Evolutionary conservation across 2,329 filamentous ascomycete species (phyloP).

Genomic region (Alternaria infectoria): DNA sequence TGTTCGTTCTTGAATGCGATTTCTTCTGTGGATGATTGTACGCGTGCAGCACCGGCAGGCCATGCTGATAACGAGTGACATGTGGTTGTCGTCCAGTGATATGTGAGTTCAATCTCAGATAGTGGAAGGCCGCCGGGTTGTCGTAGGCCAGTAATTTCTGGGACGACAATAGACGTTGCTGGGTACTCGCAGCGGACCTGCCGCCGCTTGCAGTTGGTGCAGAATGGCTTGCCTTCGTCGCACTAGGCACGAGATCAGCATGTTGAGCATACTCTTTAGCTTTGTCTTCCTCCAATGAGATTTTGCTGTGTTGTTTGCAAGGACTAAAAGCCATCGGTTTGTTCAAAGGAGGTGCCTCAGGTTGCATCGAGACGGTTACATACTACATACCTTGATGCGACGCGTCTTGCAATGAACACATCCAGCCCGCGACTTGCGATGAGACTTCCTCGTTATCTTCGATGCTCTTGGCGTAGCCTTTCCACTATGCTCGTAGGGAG

Average conservation of each 20-base stretch:
- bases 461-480: neutral
- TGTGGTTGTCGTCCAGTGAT: slow-evolving; percentile 36
- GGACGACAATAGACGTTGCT: neutral
- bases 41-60: slow-evolving; percentile 13
- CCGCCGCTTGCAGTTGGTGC: slow-evolving; percentile 30
- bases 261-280: neutral
- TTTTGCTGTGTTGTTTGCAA: no score
- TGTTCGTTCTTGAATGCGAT: slow-evolving; percentile 24
- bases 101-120: slow-evolving; percentile 35
- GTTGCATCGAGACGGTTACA: no score
- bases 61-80: slow-evolving; percentile 28
- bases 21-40: slow-evolving; percentile 26
- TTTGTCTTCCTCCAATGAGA: no score
- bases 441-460: slow-evolving; percentile 29
- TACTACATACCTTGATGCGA: slow-evolving; percentile 30
- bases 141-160: neutral
- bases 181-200: slow-evolving; percentile 32
- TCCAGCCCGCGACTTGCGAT: slow-evolving; percentile 37
- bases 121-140: slow-evolving; percentile 8
- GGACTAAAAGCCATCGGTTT: no score
- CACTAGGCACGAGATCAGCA: slow-evolving; percentile 21
- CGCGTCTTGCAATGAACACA: slow-evolving; percentile 37
- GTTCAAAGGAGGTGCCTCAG: no score
- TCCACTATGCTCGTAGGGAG: neutral
- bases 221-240: slow-evolving; percentile 36